These are phyloP conservation scores for Syzygium syzygioides DNA, from an alignment of 441 rosid genomes.

Conservation along the genomic window DNA sequence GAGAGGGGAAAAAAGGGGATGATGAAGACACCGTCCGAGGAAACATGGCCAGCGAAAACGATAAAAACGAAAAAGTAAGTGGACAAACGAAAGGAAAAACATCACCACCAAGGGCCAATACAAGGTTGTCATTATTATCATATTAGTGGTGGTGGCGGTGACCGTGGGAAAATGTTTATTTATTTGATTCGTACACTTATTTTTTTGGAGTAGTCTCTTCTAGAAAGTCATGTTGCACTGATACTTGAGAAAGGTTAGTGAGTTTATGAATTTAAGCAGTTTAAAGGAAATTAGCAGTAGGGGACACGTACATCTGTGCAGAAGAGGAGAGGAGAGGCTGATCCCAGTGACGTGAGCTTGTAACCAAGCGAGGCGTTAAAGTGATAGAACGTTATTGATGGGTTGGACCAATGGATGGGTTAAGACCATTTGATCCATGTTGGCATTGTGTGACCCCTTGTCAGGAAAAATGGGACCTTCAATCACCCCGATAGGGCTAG, in stretches of 20 bases:
- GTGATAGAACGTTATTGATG: neutral
- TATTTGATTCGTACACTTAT: neutral
- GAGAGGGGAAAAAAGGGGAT: neutral
- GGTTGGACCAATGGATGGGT: neutral
- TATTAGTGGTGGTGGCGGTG: constrained; percentile 15
- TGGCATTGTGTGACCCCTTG: neutral
- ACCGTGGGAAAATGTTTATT: neutral
- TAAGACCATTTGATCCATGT: neutral
- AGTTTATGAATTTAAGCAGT: neutral
- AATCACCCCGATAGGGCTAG: neutral
- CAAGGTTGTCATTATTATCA: neutral
- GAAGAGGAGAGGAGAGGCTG: neutral
- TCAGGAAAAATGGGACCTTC: neutral
- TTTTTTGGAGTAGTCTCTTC: neutral
- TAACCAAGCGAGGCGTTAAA: neutral
- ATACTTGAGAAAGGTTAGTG: neutral
- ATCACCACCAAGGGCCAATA: neutral
- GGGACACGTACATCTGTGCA: neutral
- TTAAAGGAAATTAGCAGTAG: neutral
- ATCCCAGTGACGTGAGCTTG: neutral
- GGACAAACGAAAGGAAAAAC: constrained; percentile 4
- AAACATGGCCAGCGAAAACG: neutral
- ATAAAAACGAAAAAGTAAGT: neutral
- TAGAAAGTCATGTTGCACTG: neutral
- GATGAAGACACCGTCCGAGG: constrained; percentile 2